A percentile compares a stretch with the other conserved stretches of the same genome.
Conservation (phyloP, 805 yeast genomes). For the Lipomyces anomalus region DNA sequence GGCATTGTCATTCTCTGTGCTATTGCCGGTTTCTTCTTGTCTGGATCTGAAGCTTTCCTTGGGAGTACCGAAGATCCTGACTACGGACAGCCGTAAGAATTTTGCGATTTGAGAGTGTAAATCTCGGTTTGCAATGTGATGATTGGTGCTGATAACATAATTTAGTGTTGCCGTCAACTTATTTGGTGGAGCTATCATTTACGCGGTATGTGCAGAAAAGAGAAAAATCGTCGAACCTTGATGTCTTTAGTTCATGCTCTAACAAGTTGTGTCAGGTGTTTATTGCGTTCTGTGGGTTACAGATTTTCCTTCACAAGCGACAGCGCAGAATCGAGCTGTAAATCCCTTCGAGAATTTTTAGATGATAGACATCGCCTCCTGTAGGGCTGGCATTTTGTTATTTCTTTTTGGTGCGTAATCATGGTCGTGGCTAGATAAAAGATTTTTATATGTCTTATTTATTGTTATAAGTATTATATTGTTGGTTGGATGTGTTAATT, state of each 20-base stretch:
- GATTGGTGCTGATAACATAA: constrained; percentile 1
- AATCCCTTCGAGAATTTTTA: constrained; percentile 3
- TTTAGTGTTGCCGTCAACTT: constrained; percentile 78
- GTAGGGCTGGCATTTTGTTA: not conserved
- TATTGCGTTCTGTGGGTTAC: constrained; percentile 87
- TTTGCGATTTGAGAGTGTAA: not conserved
- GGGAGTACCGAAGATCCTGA: constrained; percentile 88
- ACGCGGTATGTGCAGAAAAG: constrained; percentile 36
- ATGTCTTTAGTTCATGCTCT: not conserved
- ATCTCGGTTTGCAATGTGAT: not conserved
- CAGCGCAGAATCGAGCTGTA: constrained; percentile 25
- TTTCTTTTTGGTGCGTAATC: not conserved
- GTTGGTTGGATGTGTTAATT: not conserved
- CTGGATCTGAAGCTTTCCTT: constrained; percentile 82
- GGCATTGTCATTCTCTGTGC: constrained; percentile 83
- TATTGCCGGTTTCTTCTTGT: constrained; percentile 74
- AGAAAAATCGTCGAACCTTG: not conserved
- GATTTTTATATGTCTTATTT: not conserved
- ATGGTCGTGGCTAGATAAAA: not conserved
- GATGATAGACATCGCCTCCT: constrained; percentile 3
- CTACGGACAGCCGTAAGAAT: constrained; percentile 72
- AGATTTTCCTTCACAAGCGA: constrained; percentile 42
- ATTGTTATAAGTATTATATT: too few species aligned
- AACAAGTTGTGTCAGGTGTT: constrained; percentile 37
- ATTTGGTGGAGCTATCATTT: constrained; percentile 81